Base-by-base conservation (phyloP, 257 asterid genomes). In the Craterostigma plantagineum region DNA sequence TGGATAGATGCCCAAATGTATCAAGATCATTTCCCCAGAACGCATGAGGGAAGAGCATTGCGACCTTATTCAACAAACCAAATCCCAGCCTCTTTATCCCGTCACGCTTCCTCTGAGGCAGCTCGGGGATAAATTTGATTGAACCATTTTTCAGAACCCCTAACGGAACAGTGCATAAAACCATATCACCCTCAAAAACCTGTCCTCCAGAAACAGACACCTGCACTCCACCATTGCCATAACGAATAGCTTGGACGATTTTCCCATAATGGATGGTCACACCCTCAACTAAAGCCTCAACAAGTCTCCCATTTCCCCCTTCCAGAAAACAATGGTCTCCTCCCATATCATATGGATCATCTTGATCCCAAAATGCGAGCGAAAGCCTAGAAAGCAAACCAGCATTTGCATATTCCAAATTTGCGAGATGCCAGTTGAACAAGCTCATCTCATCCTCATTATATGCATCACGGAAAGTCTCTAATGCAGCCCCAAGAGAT, bases 341-440 rank as follows among this genome's bases (percentile, higher is more conserved):
- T 52, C 98, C 98, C 98, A 90, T 83, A 57, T 90, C 98, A 59
- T 69, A 90, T 15, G 98, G 98, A 63, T 90, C 98, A 48, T 90
- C 98, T 70, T 90, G 98, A 65, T 90, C 95, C 98, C 98, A 83
- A 67, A 79, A 90, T 17, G 99, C 95, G 43, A 90, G 75, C 38
- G 99, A 90, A 55, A 90, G 91, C 57, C 62, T 76, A 4, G 94
- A 77, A 51, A 90, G 59, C 63, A 90, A 66, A 37, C 91, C 81
- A 6, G 99, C 99, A 56, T 90, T 90, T 16, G 95, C 95, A 63
- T 90, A 90, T 52, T 90, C 99, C 66, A 90, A 60, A 59, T 90
- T 83, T 0, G 95, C 94, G 13, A 90, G 73, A 73, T 90, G 99
- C 95, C 99, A 90, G 51, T 79, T 73, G 33, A 83, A 79, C 63